Percentiles rank a stretch among this genome's conserved stretches.
phyloP scores from a whole-genome alignment of 148 eudicot species.

The Beta vulgaris region DNA sequence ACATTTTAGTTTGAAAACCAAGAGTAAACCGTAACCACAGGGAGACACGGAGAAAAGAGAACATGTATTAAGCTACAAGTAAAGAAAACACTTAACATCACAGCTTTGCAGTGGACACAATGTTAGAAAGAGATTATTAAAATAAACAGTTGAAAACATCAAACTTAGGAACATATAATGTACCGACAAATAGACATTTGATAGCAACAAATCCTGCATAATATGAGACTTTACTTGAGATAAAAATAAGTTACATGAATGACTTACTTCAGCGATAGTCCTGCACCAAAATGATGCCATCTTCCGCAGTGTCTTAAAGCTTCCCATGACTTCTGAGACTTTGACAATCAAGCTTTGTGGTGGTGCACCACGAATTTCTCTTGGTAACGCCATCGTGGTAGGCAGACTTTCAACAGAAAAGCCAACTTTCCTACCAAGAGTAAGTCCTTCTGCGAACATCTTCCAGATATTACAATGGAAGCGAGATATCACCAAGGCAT shows the following conservation, averaged over 20 bases:
- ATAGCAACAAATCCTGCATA: background rate
- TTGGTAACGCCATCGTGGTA: slow-evolving; percentile 49
- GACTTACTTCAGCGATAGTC: slow-evolving; percentile 83
- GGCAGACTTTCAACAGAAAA: slow-evolving; percentile 42
- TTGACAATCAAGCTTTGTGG: slow-evolving; percentile 67
- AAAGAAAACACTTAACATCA: background rate
- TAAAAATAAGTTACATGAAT: background rate
- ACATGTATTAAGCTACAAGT: background rate
- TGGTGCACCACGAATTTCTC: slow-evolving; percentile 91
- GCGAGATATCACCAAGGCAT: slow-evolving; percentile 52
- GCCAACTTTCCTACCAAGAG: slow-evolving; percentile 53
- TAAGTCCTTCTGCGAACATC: slow-evolving; percentile 86
- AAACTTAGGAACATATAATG: background rate
- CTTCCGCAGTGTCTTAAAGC: slow-evolving; percentile 68
- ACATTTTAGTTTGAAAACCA: background rate
- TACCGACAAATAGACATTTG: background rate
- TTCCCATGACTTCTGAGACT: slow-evolving; percentile 87
- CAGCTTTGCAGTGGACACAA: background rate
- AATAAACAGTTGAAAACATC: background rate
- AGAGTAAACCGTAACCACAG: background rate
- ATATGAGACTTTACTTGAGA: background rate
- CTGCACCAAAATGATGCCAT: slow-evolving; percentile 81
- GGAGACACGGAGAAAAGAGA: background rate
- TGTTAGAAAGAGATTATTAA: background rate
- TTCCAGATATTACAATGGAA: slow-evolving; percentile 71